These are phyloP conservation scores for Penicillium antarcticum DNA, from an alignment of 495 filamentous ascomycete species.

Conservation along the genomic window DNA sequence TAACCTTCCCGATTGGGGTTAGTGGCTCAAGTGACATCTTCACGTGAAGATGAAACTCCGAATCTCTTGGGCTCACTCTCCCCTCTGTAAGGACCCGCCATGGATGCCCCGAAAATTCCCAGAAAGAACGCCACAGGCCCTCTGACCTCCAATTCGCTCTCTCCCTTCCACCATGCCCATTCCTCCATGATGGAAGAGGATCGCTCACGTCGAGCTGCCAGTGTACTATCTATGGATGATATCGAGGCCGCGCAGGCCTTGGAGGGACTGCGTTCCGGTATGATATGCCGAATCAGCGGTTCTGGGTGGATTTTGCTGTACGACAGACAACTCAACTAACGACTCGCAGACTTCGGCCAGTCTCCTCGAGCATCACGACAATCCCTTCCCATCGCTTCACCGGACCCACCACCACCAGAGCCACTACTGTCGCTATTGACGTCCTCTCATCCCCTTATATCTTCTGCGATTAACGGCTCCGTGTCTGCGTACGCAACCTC, in stretches of 20 bases:
- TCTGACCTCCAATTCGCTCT: constrained; percentile 2
- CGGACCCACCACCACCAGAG: constrained; percentile 48
- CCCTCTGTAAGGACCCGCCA: constrained; percentile 5
- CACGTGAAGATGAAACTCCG: constrained; percentile 10
- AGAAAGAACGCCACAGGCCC: not conserved
- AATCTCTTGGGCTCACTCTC: not conserved
- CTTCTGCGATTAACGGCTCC: constrained; percentile 75
- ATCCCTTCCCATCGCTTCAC: constrained; percentile 15
- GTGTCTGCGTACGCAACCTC: constrained; percentile 75
- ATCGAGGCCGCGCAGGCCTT: constrained; percentile 86
- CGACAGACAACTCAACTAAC: constrained; percentile 9
- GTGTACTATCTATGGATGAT: constrained; percentile 72
- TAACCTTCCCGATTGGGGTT: constrained; percentile 1
- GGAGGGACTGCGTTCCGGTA: constrained; percentile 79
- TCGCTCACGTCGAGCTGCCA: constrained; percentile 43
- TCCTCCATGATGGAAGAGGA: constrained; percentile 44
- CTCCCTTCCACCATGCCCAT: constrained; percentile 28
- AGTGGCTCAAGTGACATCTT: constrained; percentile 3
- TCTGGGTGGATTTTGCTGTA: not conserved
- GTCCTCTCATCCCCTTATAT: constrained; percentile 73
- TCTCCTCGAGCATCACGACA: constrained; percentile 31
- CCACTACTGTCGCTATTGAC: constrained; percentile 78
- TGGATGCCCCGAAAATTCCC: constrained; percentile 1
- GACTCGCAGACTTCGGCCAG: constrained; percentile 28
- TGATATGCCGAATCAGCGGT: constrained; percentile 18